These are phyloP conservation scores for Dendrobium officinale DNA, from an alignment of 106 monocot species.

Conservation along the genomic window DNA sequence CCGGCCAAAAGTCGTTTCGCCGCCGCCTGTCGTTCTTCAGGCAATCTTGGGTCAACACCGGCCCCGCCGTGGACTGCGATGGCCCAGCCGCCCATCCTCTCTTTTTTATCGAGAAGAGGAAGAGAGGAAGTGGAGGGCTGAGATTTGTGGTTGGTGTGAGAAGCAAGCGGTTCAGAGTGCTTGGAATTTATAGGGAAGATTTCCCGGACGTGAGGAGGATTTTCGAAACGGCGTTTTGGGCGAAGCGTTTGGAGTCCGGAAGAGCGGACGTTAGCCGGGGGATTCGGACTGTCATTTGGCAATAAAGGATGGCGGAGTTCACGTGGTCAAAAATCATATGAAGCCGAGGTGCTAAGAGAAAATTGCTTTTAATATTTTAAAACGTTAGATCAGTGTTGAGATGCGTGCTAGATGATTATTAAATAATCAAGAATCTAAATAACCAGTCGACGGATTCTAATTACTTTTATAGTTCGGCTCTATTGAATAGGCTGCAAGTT, in stretches of 20 bases:
- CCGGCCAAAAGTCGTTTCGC: conserved; percentile 61
- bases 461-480: too few species aligned
- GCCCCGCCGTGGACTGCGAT: conserved; percentile 93
- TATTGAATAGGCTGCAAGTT: background rate
- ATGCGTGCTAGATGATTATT: too few species aligned
- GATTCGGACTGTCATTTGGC: too few species aligned
- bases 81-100: conserved; percentile 39
- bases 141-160: background rate
- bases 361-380: background rate
- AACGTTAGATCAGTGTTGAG: background rate
- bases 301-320: background rate
- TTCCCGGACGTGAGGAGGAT: conserved; percentile 9
- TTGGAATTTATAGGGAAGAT: background rate
- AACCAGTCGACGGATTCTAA: too few species aligned
- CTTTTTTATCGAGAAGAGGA: too few species aligned
- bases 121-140: background rate
- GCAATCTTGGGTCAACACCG: conserved; percentile 85
- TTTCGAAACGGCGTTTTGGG: background rate
- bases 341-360: background rate
- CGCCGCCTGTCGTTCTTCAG: conserved; percentile 58
- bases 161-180: background rate
- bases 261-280: background rate
- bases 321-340: background rate
- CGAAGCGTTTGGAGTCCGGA: background rate
- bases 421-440: too few species aligned